Evolutionary conservation across 139 green algal genomes (phyloP).

Genomic region (Dunaliella primolecta): DNA sequence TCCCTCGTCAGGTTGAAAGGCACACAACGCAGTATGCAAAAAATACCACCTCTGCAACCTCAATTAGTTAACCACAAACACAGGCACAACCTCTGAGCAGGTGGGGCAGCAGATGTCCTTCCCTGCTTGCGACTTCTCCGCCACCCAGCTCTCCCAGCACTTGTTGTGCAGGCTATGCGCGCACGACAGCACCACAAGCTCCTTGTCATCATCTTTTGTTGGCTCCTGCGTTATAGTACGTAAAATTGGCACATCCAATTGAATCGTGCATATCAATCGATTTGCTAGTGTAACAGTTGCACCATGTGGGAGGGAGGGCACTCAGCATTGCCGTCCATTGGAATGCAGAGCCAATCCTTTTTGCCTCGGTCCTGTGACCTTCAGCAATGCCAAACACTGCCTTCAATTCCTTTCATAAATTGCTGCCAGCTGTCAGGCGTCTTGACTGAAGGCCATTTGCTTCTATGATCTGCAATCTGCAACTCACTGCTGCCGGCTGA

Average conservation of each 20-base stretch:
- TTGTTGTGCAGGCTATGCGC: conserved; percentile 33
- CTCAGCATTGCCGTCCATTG: background rate
- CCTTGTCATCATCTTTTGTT: conserved; percentile 3
- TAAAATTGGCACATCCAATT: background rate
- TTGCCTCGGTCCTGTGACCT: no score
- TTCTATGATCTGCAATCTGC: background rate
- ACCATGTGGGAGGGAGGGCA: background rate
- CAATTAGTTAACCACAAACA: conserved; percentile 9
- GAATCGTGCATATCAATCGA: no score
- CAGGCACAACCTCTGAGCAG: conserved; percentile 26
- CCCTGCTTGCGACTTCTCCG: background rate
- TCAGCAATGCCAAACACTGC: background rate
- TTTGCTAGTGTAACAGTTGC: no score
- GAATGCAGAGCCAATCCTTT: background rate
- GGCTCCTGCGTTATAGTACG: background rate
- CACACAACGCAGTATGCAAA: background rate
- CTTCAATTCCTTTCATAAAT: background rate
- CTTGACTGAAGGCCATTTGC: no score
- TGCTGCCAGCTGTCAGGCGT: no score
- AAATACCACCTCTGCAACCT: background rate
- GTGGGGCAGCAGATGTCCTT: conserved; percentile 23
- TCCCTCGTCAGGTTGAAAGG: no score
- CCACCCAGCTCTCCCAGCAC: conserved; percentile 10
- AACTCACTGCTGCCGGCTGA: background rate
- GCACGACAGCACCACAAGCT: conserved; percentile 34